These are phyloP conservation scores for Raphanus raphanistrum DNA, from an alignment of 345 rosid genomes.

Conservation along the genomic window DNA sequence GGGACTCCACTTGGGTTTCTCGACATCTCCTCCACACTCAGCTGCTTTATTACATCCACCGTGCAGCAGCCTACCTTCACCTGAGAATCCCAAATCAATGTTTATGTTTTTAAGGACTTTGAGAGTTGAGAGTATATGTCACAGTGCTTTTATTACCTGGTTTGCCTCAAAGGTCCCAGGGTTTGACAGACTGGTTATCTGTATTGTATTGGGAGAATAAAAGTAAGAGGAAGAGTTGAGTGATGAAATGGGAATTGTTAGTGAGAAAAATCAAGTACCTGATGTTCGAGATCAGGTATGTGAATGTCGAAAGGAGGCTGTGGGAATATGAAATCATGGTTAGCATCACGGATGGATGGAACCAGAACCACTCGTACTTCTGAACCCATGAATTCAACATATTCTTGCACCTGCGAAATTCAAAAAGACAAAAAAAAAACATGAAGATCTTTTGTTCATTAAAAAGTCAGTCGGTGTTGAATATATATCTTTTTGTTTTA, in stretches of 20 bases:
- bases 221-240: background rate
- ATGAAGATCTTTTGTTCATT: background rate
- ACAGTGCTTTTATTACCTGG: constrained; percentile 49
- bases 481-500: background rate
- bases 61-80: constrained; percentile 88
- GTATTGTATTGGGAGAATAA: constrained; percentile 17
- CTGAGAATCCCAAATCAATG: constrained; percentile 42
- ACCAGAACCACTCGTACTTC: constrained; percentile 63
- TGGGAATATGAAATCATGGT: constrained; percentile 91
- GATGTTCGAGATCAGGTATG: constrained; percentile 48
- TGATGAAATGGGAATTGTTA: background rate
- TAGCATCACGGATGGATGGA: constrained; percentile 86
- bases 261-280: constrained; percentile 49
- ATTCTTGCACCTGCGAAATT: constrained; percentile 72
- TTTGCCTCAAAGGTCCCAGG: constrained; percentile 82
- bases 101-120: background rate
- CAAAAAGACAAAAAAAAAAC: background rate
- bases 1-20: constrained; percentile 58
- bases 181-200: constrained; percentile 73
- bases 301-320: constrained; percentile 84
- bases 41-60: constrained; percentile 82
- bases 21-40: constrained; percentile 86
- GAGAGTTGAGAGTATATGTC: background rate
- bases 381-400: constrained; percentile 73
- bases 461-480: background rate